phyloP scores from a whole-genome alignment of 306 rosid species.

The Parietaria judaica region DNA sequence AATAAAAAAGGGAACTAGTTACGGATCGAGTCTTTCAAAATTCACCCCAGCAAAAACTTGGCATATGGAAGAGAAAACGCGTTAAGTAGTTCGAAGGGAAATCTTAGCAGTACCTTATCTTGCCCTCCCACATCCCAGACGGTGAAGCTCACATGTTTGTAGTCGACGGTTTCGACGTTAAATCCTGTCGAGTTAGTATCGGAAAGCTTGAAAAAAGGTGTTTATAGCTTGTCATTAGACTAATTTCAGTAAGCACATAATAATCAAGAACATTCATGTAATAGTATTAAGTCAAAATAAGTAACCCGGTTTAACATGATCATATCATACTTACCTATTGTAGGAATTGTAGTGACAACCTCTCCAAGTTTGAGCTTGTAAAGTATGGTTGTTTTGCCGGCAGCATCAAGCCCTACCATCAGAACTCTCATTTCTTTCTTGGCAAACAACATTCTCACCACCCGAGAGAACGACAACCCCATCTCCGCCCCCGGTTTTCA shows the following conservation, averaged over 20 bases:
- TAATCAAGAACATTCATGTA: too few species aligned
- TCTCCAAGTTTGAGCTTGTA: conserved; percentile 82
- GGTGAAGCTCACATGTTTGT: conserved; percentile 86
- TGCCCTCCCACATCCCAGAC: conserved; percentile 98
- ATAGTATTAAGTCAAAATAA: too few species aligned
- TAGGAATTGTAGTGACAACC: conserved; percentile 83
- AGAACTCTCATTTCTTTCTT: conserved; percentile 86
- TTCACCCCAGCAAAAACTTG: too few species aligned
- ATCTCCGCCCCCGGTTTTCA: conserved; percentile 28
- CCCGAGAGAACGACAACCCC: conserved; percentile 64
- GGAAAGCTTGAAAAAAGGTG: too few species aligned
- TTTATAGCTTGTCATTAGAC: too few species aligned
- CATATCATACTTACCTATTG: conserved; percentile 45
- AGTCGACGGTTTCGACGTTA: conserved; percentile 81
- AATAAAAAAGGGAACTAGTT: too few species aligned
- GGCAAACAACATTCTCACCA: conserved; percentile 54
- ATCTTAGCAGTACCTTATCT: conserved; percentile 51
- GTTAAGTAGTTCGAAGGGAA: background rate
- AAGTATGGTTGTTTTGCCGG: conserved; percentile 80
- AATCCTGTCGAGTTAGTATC: conserved; percentile 42
- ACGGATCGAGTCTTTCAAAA: too few species aligned
- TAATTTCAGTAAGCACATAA: too few species aligned
- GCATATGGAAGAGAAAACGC: too few species aligned
- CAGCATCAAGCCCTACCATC: conserved; percentile 90
- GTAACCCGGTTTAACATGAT: too few species aligned